Evolutionary conservation across 192 early-diverging fungal species (phyloP).

Genomic region (Backusella sp.): DNA sequence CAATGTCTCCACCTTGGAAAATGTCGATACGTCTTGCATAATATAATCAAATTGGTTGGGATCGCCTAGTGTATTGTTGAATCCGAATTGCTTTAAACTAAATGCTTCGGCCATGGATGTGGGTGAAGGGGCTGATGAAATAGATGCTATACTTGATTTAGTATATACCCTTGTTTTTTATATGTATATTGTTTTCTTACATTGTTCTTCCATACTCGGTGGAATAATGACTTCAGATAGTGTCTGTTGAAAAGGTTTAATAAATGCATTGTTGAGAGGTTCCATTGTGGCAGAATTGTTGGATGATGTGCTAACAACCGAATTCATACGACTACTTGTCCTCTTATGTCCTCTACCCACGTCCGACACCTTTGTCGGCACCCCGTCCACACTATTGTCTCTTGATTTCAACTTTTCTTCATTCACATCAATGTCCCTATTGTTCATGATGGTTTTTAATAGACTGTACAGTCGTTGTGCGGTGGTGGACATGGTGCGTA

Average conservation of each 20-base stretch:
- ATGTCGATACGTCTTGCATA: constrained; percentile 11
- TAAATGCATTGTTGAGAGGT: background rate
- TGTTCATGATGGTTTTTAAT: constrained; percentile 22
- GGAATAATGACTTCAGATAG: constrained; percentile 12
- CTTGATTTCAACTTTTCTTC: background rate
- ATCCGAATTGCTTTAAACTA: constrained; percentile 35
- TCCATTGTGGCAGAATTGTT: background rate
- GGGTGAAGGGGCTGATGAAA: constrained; percentile 7
- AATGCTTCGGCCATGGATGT: constrained; percentile 26
- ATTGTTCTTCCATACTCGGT: background rate
- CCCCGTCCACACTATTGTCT: background rate
- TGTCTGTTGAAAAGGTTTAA: background rate
- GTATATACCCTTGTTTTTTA: background rate
- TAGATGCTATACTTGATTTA: background rate
- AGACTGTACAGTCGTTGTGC: constrained; percentile 17
- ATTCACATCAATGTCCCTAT: constrained; percentile 20
- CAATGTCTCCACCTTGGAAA: constrained; percentile 1
- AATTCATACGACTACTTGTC: background rate
- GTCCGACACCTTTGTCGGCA: constrained; percentile 9
- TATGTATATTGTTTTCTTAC: background rate
- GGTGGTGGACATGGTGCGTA: constrained; percentile 26
- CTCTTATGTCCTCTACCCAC: constrained; percentile 10
- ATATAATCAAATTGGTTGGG: constrained; percentile 5
- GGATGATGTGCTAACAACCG: background rate
- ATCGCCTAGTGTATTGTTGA: constrained; percentile 18